Percentiles rank a stretch among this genome's conserved stretches.
These are phyloP conservation scores for Pyrenula aspistea DNA, from an alignment of 495 filamentous ascomycete genomes.

Conservation along the genomic window DNA sequence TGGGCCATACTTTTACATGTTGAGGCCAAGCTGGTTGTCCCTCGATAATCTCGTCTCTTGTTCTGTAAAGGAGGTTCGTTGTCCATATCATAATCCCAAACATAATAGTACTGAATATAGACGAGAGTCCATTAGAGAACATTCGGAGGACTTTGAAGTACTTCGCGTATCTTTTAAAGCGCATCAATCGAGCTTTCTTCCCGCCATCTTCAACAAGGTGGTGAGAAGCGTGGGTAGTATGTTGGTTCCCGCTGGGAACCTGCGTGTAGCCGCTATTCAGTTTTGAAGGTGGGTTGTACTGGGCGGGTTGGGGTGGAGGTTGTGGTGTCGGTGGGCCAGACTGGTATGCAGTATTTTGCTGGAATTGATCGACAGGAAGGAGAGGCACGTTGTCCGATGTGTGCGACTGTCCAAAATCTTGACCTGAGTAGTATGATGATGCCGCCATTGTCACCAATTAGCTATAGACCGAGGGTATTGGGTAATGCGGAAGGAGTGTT, in stretches of 20 bases:
- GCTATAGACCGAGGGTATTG: not conserved
- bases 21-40: conserved; percentile 7
- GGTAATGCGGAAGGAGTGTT: not conserved
- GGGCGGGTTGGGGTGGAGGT: not conserved
- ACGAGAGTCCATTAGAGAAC: not conserved
- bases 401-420: not conserved
- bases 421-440: not conserved
- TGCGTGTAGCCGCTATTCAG: not conserved
- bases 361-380: not conserved
- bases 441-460: not conserved
- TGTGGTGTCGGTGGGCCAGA: not conserved
- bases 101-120: not conserved
- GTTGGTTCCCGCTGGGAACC: not conserved
- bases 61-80: not conserved
- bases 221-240: not conserved
- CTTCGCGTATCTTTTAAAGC: not conserved
- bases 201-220: not conserved
- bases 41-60: not conserved
- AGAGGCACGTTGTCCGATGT: not conserved
- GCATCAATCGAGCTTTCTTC: not conserved
- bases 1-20: conserved; percentile 8
- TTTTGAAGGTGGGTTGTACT: not conserved
- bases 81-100: not conserved
- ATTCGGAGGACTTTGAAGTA: not conserved
- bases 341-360: not conserved